A percentile compares a stretch with the other conserved stretches of the same genome.
Evolutionary conservation across 768 basidiomycete species (phyloP).

Genomic region (Lentinula raphanica): DNA sequence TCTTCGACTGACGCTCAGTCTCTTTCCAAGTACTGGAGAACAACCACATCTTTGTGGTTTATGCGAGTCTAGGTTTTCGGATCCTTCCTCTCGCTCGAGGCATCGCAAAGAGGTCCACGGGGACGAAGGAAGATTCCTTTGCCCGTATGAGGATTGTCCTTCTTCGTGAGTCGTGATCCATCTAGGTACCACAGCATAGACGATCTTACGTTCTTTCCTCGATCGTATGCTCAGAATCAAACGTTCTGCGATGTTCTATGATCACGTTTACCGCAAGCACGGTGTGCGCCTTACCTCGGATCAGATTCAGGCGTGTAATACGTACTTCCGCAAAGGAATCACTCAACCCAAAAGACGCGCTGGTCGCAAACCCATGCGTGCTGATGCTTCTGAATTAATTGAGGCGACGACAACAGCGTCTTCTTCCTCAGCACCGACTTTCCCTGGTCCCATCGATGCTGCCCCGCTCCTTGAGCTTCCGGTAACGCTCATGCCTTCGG

Average conservation of each 20-base stretch:
- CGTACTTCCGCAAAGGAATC: neutral
- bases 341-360: neutral
- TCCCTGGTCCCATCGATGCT: no score
- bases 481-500: neutral
- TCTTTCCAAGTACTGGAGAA: conserved; percentile 35
- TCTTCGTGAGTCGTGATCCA: conserved; percentile 34
- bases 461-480: neutral
- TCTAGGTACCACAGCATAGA: neutral
- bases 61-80: conserved; percentile 53
- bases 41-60: conserved; percentile 50
- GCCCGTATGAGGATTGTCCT: conserved; percentile 39
- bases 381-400: no score
- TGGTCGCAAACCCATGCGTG: neutral
- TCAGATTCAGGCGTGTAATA: neutral
- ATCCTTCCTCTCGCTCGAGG: conserved; percentile 65
- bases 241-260: conserved; percentile 51
- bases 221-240: conserved; percentile 48
- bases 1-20: neutral
- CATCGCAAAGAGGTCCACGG: conserved; percentile 59
- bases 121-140: conserved; percentile 36
- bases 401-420: neutral
- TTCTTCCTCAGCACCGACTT: neutral
- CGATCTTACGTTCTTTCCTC: conserved; percentile 5
- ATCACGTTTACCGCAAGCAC: conserved; percentile 50
- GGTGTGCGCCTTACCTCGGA: neutral